Conservation (phyloP, 345 rosid genomes). For the Jatropha curcas region DNA sequence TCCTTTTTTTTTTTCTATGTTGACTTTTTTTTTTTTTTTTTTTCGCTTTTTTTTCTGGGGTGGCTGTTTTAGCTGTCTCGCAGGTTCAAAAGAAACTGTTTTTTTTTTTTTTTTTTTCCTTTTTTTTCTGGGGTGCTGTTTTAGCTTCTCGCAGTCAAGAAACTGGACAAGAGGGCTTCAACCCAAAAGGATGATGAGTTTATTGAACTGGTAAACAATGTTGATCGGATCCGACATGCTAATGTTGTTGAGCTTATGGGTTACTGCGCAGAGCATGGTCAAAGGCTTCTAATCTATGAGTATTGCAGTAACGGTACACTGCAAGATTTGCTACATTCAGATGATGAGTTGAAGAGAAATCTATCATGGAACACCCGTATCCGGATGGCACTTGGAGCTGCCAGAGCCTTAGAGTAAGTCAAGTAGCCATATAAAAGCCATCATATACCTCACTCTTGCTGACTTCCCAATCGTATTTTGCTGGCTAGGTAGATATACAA, state of each 20-base stretch:
- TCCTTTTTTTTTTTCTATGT: no score
- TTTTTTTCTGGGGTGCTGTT: conserved; percentile 27
- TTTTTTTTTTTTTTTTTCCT: conserved; percentile 19
- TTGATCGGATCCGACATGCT: conserved; percentile 82
- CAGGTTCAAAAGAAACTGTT: no score
- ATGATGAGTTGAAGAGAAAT: conserved; percentile 63
- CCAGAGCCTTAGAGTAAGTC: conserved; percentile 93
- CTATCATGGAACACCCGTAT: conserved; percentile 83
- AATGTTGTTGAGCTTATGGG: conserved; percentile 88
- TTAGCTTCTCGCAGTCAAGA: conserved; percentile 90
- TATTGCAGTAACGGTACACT: conserved; percentile 83
- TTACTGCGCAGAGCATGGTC: conserved; percentile 92
- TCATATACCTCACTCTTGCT: background rate
- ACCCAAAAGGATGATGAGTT: conserved; percentile 76
- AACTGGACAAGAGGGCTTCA: conserved; percentile 68
- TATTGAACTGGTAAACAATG: conserved; percentile 68
- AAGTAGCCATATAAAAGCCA: background rate
- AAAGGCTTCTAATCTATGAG: conserved; percentile 87
- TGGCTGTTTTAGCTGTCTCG: no score
- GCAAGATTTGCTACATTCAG: conserved; percentile 81
- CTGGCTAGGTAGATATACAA: background rate
- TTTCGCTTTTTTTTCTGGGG: no score
- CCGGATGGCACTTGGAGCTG: conserved; percentile 91
- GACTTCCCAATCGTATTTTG: background rate
- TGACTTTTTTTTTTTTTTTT: no score